A percentile compares a stretch with the other conserved stretches of the same genome.
These are phyloP conservation scores for Coelastrella sp. DNA, from an alignment of 139 green algal genomes.

Conservation along the genomic window DNA sequence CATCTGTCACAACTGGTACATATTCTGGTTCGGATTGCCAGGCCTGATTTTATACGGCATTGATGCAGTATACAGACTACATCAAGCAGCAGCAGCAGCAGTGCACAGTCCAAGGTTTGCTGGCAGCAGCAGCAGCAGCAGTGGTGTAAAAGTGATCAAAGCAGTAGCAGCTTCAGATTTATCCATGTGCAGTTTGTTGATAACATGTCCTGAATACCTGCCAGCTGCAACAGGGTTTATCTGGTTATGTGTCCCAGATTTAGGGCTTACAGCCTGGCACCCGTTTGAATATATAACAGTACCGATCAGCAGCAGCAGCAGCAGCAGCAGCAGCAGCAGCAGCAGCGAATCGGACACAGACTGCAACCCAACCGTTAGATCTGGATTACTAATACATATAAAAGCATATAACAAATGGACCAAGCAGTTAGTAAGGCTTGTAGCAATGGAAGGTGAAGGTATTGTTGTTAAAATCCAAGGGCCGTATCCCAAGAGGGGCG, in stretches of 20 bases:
- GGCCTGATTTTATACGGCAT: background rate
- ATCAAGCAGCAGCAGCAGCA: background rate
- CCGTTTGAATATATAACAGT: background rate
- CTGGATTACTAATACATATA: background rate
- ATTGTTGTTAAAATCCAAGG: background rate
- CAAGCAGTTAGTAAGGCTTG: background rate
- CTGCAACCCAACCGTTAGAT: background rate
- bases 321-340: background rate
- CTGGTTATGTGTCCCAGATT: background rate
- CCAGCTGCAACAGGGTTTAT: background rate
- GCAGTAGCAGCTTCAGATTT: background rate
- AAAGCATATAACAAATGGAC: background rate
- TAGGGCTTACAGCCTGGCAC: background rate
- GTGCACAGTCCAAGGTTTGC: no score
- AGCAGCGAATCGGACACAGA: background rate
- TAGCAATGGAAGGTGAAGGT: background rate
- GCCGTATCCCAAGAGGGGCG: background rate
- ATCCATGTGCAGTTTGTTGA: background rate
- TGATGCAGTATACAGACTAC: background rate
- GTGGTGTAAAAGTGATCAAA: background rate
- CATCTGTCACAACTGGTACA: background rate
- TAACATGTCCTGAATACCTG: background rate
- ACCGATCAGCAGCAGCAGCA: constrained; percentile 3
- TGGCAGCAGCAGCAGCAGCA: background rate
- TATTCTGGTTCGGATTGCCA: background rate